Evolutionary conservation across 805 yeast genomes (phyloP), one percentile per base, ranked within the genome.

Genomic region (Kazachstania africana): DNA sequence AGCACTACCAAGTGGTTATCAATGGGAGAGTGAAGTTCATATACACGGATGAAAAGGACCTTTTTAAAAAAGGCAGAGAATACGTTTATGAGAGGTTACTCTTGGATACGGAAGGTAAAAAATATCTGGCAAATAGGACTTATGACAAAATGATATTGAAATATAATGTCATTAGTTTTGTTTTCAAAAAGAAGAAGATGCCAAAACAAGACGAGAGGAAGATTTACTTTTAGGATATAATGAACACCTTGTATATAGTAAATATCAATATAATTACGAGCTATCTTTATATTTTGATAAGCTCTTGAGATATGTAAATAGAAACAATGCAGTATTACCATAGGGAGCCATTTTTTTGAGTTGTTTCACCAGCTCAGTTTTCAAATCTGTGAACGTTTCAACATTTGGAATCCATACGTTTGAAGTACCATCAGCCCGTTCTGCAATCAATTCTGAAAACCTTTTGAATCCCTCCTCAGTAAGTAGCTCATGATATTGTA

Each of bases 11-110:
- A 36, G 65, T 85, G n/a, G 69, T 81, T 47, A 57, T 85, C 25
- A 76, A 85, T 48, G 94, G 94, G 4, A 77, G 72, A 46, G 66
- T 70, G 55, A 68, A 77, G 42, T 70, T 70, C 37, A 59, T 60
- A 12, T 60, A 65, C 33, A 44, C 45, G 6, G 66, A 45, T 1
- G 42, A 45, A 2, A 61, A 59, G 27, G 54, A 58, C 2, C 55
- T 75, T 22, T 39, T 55, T 8, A 43, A 57, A 8, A 45, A 57
- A 27, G 49, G 55, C 3, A 62, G 59, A 3, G 55, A 40, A 0
- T 47, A 45, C 4, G 56, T 72, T 12, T 36, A 70, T 15, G 52
- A 57, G 8, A 58, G 52, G 12, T 34, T 73, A 3, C 31, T 51
- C 28, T 30, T 39, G 2, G 43, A 57, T 5, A 55, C 54, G 10